Percentiles rank a stretch among this genome's conserved stretches.
phyloP scores from a whole-genome alignment of 129 eudicot species.

The Deinandra increscens region DNA sequence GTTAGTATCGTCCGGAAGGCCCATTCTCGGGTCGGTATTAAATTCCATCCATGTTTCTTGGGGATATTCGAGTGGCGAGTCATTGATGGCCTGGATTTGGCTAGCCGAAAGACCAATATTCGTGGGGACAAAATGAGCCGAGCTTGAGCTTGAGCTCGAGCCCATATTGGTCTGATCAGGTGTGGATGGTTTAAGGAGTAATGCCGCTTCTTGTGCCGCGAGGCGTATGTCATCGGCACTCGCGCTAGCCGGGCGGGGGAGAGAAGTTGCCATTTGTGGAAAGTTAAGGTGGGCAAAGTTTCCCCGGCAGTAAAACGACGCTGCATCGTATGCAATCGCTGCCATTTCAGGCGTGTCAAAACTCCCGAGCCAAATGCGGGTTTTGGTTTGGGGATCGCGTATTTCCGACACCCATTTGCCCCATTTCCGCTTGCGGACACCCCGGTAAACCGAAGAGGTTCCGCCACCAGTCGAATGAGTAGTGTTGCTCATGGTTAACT shows the following conservation, averaged over 20 bases:
- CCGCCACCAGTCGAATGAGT: conserved; percentile 31
- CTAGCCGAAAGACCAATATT: conserved; percentile 44
- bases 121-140: conserved; percentile 25
- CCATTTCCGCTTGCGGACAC: conserved; percentile 58
- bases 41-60: conserved; percentile 35
- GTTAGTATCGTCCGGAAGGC: conserved; percentile 1
- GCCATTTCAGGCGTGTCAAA: conserved; percentile 63
- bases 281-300: conserved; percentile 39
- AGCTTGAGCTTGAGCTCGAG: conserved; percentile 21
- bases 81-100: conserved; percentile 55
- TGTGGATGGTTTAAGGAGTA: conserved; percentile 21
- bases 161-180: conserved; percentile 5
- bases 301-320: conserved; percentile 42
- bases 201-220: conserved; percentile 54
- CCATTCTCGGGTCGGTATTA: conserved; percentile 13
- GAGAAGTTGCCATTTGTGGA: conserved; percentile 36
- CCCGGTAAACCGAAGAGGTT: conserved; percentile 38
- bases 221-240: conserved; percentile 45
- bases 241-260: conserved; percentile 45
- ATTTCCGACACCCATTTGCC: conserved; percentile 66
- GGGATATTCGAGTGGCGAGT: conserved; percentile 49
- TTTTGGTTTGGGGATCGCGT: conserved; percentile 46
- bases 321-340: conserved; percentile 48
- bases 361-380: conserved; percentile 63
- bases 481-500: conserved; percentile 17